Percentiles rank a stretch among this genome's conserved stretches.
Evolutionary conservation across 148 eudicot genomes (phyloP).

Genomic region (Amaranthus hypochondriacus): DNA sequence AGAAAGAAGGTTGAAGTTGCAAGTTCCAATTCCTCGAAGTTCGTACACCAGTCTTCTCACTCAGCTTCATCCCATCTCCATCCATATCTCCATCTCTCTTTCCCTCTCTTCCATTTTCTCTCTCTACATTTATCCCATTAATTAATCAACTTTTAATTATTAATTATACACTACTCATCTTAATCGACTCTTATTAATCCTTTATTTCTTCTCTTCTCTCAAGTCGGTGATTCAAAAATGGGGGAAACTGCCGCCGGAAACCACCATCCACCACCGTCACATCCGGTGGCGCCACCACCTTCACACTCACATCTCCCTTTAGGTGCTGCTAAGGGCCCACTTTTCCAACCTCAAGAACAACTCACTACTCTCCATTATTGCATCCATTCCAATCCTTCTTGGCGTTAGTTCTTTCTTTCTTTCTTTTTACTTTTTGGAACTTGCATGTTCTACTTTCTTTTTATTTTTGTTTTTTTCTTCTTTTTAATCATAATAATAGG

Average conservation of each 20-base stretch:
- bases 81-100: slow-evolving; percentile 23
- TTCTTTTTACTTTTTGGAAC: background rate
- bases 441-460: background rate
- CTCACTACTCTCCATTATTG: slow-evolving; percentile 71
- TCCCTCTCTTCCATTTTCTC: background rate
- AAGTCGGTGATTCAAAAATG: no score
- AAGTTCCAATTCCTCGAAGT: no score
- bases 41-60: no score
- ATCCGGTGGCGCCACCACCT: slow-evolving; percentile 28
- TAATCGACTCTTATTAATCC: slow-evolving; percentile 28
- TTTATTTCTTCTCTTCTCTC: no score
- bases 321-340: slow-evolving; percentile 66
- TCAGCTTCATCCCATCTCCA: no score
- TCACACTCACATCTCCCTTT: slow-evolving; percentile 40
- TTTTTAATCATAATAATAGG: background rate
- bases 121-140: background rate
- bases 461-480: background rate
- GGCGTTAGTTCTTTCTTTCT: slow-evolving; percentile 51
- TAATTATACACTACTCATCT: background rate
- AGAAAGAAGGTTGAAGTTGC: no score
- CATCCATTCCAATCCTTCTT: slow-evolving; percentile 96
- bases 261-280: slow-evolving; percentile 36
- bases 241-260: slow-evolving; percentile 25
- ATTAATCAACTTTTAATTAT: background rate
- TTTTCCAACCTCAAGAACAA: slow-evolving; percentile 71